Percentiles rank a stretch among this genome's conserved stretches.
Evolutionary conservation across 176 grass and related monocot species (phyloP).

Genomic region (Aegilops tauschii): DNA sequence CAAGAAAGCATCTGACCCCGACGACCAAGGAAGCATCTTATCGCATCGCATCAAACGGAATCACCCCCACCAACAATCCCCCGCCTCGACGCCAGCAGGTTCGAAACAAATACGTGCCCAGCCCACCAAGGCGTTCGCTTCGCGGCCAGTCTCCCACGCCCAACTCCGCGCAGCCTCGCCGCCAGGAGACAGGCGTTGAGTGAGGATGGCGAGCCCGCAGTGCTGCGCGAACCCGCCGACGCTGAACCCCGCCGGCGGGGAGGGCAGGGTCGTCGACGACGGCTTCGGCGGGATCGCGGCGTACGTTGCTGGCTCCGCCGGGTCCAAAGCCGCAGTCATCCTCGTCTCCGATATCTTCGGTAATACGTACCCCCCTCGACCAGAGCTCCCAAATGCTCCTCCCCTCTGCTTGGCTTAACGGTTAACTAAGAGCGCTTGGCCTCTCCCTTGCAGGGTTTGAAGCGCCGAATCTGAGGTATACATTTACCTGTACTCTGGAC

Average conservation of each 20-base stretch:
- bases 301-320: background rate
- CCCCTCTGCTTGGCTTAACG: too few species aligned
- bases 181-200: background rate
- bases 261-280: background rate
- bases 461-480: constrained; percentile 49
- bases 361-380: background rate
- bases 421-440: too few species aligned
- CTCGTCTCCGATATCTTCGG: background rate
- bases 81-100: background rate
- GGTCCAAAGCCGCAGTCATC: background rate
- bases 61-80: too few species aligned
- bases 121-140: background rate
- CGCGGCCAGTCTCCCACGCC: background rate
- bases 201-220: constrained; percentile 1
- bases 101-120: background rate
- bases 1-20: too few species aligned
- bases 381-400: too few species aligned
- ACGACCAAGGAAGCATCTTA: too few species aligned
- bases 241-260: background rate
- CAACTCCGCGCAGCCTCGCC: background rate
- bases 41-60: too few species aligned
- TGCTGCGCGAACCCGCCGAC: background rate
- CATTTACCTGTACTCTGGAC: too few species aligned
- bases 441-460: constrained; percentile 4
- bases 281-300: background rate